Evolutionary conservation across 805 yeast species (phyloP).

Genomic region (Debaryomyces maramus): DNA sequence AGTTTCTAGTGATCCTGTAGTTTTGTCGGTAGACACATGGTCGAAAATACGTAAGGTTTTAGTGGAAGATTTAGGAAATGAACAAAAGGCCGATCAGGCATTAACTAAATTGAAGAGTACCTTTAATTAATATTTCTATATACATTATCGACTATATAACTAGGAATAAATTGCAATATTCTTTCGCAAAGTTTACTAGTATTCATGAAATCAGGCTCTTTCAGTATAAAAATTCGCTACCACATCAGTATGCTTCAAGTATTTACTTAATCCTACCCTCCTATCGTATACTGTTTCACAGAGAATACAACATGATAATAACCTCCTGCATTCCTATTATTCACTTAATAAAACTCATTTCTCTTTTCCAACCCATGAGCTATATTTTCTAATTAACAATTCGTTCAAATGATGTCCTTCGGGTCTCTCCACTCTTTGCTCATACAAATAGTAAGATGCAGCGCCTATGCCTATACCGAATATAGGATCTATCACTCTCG

Average conservation of each 20-base stretch:
- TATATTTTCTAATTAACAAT: slow-evolving; percentile 36
- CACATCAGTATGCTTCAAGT: too few species aligned
- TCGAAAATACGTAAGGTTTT: slow-evolving; percentile 37
- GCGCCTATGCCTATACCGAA: slow-evolving; percentile 64
- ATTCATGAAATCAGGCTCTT: too few species aligned
- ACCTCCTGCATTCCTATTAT: too few species aligned
- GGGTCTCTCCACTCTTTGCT: slow-evolving; percentile 54
- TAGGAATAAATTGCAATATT: too few species aligned
- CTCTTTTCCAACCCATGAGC: neutral
- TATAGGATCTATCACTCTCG: slow-evolving; percentile 61
- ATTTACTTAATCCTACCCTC: too few species aligned
- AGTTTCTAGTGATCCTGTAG: slow-evolving; percentile 4
- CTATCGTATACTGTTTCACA: too few species aligned
- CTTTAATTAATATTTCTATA: slow-evolving; percentile 1
- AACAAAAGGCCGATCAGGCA: slow-evolving; percentile 23
- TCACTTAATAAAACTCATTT: neutral
- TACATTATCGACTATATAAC: too few species aligned
- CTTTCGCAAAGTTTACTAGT: too few species aligned
- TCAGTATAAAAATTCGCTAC: too few species aligned
- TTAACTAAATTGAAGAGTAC: slow-evolving; percentile 16
- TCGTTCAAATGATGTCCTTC: slow-evolving; percentile 63
- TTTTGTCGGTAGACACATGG: slow-evolving; percentile 40
- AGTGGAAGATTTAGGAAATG: slow-evolving; percentile 28
- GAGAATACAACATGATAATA: too few species aligned
- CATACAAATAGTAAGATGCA: slow-evolving; percentile 63